A percentile compares a stretch with the other conserved stretches of the same genome.
phyloP scores from a whole-genome alignment of 2,329 filamentous ascomycete species.

The Epichloe amarillans region DNA sequence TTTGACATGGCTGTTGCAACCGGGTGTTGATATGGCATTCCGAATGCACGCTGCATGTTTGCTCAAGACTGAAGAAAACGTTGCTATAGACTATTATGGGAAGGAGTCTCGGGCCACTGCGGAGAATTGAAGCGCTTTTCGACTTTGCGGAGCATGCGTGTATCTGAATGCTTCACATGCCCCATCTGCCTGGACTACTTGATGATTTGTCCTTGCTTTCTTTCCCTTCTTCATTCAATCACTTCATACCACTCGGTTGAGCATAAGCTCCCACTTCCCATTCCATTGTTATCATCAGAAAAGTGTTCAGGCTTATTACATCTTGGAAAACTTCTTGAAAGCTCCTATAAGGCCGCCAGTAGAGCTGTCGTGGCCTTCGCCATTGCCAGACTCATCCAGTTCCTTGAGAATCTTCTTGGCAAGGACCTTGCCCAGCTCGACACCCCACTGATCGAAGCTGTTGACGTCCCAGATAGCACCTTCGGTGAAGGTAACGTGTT shows the following conservation, averaged over 20 bases:
- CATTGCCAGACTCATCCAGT: conserved; percentile 64
- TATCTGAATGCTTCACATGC: no score
- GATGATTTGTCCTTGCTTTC: background rate
- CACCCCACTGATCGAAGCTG: conserved; percentile 98
- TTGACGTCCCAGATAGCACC: conserved; percentile 99
- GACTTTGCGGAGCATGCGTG: no score
- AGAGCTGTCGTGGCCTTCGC: conserved; percentile 66
- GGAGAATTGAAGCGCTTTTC: no score
- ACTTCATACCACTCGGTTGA: background rate
- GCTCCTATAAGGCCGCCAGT: conserved; percentile 82
- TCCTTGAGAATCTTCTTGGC: conserved; percentile 85
- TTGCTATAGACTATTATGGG: no score
- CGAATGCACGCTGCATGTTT: no score
- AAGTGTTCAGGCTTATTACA: conserved; percentile 29
- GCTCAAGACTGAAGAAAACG: no score
- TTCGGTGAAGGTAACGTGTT: conserved; percentile 96
- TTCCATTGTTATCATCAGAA: background rate
- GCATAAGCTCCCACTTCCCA: background rate
- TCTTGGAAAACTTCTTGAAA: conserved; percentile 64
- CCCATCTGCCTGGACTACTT: background rate
- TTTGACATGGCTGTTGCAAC: no score
- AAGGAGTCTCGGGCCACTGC: no score
- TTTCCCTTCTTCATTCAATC: background rate
- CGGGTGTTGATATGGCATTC: no score
- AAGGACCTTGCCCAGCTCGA: conserved; percentile 91